Evolutionary conservation across 129 eudicot species (phyloP).

Genomic region (Lactuca saligna): DNA sequence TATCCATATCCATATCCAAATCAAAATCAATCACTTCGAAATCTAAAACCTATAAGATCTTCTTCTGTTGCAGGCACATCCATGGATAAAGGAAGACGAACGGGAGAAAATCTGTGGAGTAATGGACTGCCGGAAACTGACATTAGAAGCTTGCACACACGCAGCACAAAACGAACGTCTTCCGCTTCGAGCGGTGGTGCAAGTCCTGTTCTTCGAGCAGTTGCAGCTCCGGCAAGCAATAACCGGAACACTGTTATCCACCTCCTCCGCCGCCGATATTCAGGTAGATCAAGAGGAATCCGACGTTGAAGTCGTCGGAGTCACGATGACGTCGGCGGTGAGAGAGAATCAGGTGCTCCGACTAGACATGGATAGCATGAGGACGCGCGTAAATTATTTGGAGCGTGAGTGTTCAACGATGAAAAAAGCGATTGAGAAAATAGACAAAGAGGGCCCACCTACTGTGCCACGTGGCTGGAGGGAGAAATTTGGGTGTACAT

Average conservation of each 20-base stretch:
- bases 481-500: slow-evolving; percentile 77
- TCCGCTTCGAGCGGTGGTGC: slow-evolving; percentile 85
- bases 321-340: slow-evolving; percentile 64
- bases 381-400: slow-evolving; percentile 78
- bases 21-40: neutral
- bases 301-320: slow-evolving; percentile 21
- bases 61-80: slow-evolving; percentile 68
- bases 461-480: slow-evolving; percentile 42
- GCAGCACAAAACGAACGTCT: slow-evolving; percentile 99
- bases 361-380: slow-evolving; percentile 89
- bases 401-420: slow-evolving; percentile 89
- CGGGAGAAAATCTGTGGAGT: slow-evolving; percentile 75
- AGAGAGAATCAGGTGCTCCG: slow-evolving; percentile 89
- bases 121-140: slow-evolving; percentile 88
- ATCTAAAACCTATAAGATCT: neutral
- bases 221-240: slow-evolving; percentile 99
- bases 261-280: slow-evolving; percentile 33
- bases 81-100: slow-evolving; percentile 71
- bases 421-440: slow-evolving; percentile 73
- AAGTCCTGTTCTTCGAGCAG: slow-evolving; percentile 93
- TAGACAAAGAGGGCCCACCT: slow-evolving; percentile 47
- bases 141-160: slow-evolving; percentile 96
- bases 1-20: too few relatives aligned
- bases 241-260: slow-evolving; percentile 56
- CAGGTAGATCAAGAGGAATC: slow-evolving; percentile 33